Base-by-base conservation (phyloP, 2,329 filamentous ascomycete genomes). In the Ophiostoma ips region DNA sequence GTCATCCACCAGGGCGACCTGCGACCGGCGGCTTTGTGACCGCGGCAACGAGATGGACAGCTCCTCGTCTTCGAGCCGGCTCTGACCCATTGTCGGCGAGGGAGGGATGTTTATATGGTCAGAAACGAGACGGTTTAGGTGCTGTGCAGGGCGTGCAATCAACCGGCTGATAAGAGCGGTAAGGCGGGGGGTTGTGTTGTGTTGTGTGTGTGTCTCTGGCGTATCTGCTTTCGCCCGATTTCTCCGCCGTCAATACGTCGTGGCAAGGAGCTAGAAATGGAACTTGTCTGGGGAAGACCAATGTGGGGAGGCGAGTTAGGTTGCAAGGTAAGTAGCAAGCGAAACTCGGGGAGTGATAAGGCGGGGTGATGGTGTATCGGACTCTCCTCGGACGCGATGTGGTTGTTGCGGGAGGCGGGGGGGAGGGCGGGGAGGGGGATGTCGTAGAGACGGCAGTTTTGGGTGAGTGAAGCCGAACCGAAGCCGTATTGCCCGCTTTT, bases 1-100 rank as follows among this genome's bases (percentile, higher is more conserved):
- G n/a, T 64, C 46, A 19, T 41, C 30, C 2, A 48, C 44, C 3
- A 56, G 47, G 5, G 50, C 49, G 7, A 46, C 45, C 40, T 55
- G 53, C 10, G 54, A 55, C 48, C 79, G 77, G 55, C 79, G 77
- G 58, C 80, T 76, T 59, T 80, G 72, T 48, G 78, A 76, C 34
- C 77, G 77, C 51, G 77, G 79, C 57, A 87, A 71, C 59, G 83
- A 84, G 64, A 89, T 84, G 66, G 84, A 84, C 57, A 89, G 79
- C 69, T 89, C 84, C 70, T 87, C 84, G 65, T 88, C 84, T 63
- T 89, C 83, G 65, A 84, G 84, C 58, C 69, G 71, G 63, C 70
- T 66, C 53, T 71, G 69, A 62, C 71, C 67, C 73, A 76, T 77
- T 60, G 40, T 18, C 40, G 16, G n/a, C 5, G 40, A n/a, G 21